Evolutionary conservation across 2,329 filamentous ascomycete species (phyloP).

Genomic region (Colletotrichum coccodes): DNA sequence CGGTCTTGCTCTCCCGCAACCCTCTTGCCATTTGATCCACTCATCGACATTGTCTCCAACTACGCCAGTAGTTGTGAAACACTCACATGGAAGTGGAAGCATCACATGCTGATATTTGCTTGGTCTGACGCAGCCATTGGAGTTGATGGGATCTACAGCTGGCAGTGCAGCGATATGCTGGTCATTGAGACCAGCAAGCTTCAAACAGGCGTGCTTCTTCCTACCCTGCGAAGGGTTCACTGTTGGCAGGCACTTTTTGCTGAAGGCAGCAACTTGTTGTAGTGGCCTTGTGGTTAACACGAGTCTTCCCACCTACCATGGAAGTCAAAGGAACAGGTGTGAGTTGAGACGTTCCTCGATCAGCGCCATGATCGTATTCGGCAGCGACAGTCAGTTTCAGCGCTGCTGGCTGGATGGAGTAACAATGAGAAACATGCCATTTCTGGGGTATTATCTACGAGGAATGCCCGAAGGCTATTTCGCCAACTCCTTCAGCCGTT

Average conservation of each 20-base stretch:
- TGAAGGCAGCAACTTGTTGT: too few relatives aligned
- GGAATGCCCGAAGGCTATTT: neutral
- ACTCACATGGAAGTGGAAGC: neutral
- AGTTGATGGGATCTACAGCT: neutral
- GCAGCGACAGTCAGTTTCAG: too few relatives aligned
- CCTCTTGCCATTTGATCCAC: neutral
- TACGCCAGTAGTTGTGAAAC: neutral
- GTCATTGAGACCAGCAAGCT: neutral
- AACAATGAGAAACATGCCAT: neutral
- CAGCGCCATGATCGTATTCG: too few relatives aligned
- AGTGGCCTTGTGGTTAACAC: too few relatives aligned
- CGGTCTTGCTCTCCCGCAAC: too few relatives aligned
- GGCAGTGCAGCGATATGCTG: neutral
- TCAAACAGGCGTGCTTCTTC: neutral
- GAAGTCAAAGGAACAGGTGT: too few relatives aligned
- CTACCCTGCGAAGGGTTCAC: neutral
- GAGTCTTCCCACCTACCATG: too few relatives aligned
- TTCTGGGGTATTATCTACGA: slow-evolving; percentile 25
- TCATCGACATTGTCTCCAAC: neutral
- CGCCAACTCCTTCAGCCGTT: slow-evolving; percentile 35
- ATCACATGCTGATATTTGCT: neutral
- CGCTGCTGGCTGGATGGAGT: neutral
- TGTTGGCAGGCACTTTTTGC: too few relatives aligned
- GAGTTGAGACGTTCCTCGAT: too few relatives aligned
- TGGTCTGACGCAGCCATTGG: neutral